These are phyloP conservation scores for Alternaria burnsii DNA, from an alignment of 2,329 filamentous ascomycete species.

Conservation along the genomic window DNA sequence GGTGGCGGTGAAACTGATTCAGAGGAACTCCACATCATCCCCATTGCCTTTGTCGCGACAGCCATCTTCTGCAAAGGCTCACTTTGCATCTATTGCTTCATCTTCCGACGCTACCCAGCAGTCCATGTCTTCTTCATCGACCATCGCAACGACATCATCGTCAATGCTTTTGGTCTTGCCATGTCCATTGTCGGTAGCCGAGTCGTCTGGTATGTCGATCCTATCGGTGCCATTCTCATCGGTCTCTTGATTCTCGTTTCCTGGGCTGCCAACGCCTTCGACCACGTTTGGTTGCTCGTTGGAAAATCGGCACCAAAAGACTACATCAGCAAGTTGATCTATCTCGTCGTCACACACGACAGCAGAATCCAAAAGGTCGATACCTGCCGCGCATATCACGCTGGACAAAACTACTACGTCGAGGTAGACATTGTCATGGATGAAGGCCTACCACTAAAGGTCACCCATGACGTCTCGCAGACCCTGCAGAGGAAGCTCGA, in stretches of 20 bases:
- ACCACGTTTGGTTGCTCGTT: conserved; percentile 69
- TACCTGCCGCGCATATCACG: conserved; percentile 68
- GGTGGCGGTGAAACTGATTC: conserved; percentile 55
- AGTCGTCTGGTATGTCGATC: conserved; percentile 68
- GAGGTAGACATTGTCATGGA: conserved; percentile 71
- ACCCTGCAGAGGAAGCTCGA: conserved; percentile 69
- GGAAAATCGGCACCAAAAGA: conserved; percentile 68
- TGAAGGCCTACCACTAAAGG: conserved; percentile 61
- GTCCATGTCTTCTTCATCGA: conserved; percentile 67
- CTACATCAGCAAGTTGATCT: conserved; percentile 65
- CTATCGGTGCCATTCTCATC: conserved; percentile 67
- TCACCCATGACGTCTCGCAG: conserved; percentile 69
- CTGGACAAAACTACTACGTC: conserved; percentile 68
- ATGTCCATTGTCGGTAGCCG: conserved; percentile 65
- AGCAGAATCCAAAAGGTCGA: conserved; percentile 65
- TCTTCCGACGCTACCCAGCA: conserved; percentile 62
- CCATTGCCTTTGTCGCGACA: conserved; percentile 61
- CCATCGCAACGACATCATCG: conserved; percentile 65
- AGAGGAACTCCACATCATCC: conserved; percentile 61
- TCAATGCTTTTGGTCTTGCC: conserved; percentile 64
- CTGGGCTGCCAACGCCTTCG: conserved; percentile 68
- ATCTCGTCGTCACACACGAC: conserved; percentile 65
- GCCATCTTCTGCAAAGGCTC: conserved; percentile 61
- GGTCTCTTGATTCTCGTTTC: conserved; percentile 69
- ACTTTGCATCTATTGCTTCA: conserved; percentile 64